These are phyloP conservation scores for Cucumis melo DNA, from an alignment of 306 rosid species.

Conservation along the genomic window DNA sequence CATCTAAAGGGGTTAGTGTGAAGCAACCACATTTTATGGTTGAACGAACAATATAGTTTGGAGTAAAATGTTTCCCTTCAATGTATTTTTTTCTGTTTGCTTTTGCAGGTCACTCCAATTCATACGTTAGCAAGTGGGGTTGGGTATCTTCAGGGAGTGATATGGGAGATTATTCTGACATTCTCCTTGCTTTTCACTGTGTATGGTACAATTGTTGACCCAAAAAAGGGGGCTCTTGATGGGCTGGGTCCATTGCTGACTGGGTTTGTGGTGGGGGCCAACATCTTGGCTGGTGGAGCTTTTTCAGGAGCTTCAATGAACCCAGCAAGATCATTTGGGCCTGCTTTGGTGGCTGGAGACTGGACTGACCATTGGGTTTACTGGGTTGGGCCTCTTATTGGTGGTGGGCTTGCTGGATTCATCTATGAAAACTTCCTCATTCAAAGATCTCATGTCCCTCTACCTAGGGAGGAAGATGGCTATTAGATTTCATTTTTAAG, in stretches of 20 bases:
- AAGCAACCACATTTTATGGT: too few species aligned
- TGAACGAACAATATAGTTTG: too few species aligned
- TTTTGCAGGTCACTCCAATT: constrained; percentile 49
- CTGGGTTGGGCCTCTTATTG: constrained; percentile 92
- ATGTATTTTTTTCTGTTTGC: neutral
- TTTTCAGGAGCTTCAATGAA: constrained; percentile 80
- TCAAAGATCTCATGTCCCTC: constrained; percentile 29
- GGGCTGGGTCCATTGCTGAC: constrained; percentile 62
- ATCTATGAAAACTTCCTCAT: constrained; percentile 67
- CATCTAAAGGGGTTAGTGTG: too few species aligned
- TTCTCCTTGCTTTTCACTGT: constrained; percentile 67
- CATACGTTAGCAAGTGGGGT: constrained; percentile 65
- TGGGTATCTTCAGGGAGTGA: constrained; percentile 53
- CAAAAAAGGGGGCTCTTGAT: constrained; percentile 51
- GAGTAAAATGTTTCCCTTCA: too few species aligned
- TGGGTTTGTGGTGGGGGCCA: constrained; percentile 80
- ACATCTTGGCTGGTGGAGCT: constrained; percentile 72
- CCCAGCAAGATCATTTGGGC: constrained; percentile 87
- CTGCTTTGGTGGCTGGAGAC: constrained; percentile 59
- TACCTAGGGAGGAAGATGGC: constrained; percentile 22
- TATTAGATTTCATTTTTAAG: neutral
- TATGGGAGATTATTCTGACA: constrained; percentile 74
- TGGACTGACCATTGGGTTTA: constrained; percentile 94
- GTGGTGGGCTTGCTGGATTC: constrained; percentile 76
- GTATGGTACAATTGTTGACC: constrained; percentile 77